Evolutionary conservation across 2,329 filamentous ascomycete genomes (phyloP).

Genomic region (Dothideomycetes sp.): DNA sequence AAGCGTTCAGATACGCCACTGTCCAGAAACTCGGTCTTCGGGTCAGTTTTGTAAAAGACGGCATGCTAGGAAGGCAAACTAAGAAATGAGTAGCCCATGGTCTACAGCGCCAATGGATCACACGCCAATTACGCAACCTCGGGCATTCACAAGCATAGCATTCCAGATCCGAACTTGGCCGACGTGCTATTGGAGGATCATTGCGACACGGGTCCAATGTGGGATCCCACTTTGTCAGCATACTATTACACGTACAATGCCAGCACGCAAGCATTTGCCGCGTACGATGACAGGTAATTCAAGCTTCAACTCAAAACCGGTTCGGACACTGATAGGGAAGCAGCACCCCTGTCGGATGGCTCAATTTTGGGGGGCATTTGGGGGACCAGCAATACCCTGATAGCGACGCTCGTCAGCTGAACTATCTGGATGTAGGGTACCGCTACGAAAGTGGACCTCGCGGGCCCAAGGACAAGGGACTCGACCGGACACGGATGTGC

Average conservation of each 20-base stretch:
- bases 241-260: slow-evolving; percentile 46
- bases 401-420: slow-evolving; percentile 36
- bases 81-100: slow-evolving; percentile 31
- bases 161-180: slow-evolving; percentile 49
- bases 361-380: slow-evolving; percentile 49
- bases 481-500: slow-evolving; percentile 47
- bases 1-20: slow-evolving; percentile 50
- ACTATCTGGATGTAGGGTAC: slow-evolving; percentile 24
- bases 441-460: slow-evolving; percentile 49
- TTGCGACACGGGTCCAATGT: slow-evolving; percentile 43
- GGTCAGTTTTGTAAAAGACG: slow-evolving; percentile 12
- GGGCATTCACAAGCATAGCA: slow-evolving; percentile 52
- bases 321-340: slow-evolving; percentile 12
- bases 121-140: slow-evolving; percentile 54
- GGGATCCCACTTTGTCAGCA: slow-evolving; percentile 48
- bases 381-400: slow-evolving; percentile 49
- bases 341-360: slow-evolving; percentile 39
- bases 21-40: slow-evolving; percentile 33
- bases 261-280: slow-evolving; percentile 28
- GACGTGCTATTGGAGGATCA: slow-evolving; percentile 43
- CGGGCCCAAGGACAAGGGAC: slow-evolving; percentile 48
- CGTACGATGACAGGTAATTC: slow-evolving; percentile 28
- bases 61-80: too few species aligned
- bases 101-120: slow-evolving; percentile 48
- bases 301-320: neutral